phyloP scores from a whole-genome alignment of 1,284 basidiomycete genomes.

The Ustilago tritici region DNA sequence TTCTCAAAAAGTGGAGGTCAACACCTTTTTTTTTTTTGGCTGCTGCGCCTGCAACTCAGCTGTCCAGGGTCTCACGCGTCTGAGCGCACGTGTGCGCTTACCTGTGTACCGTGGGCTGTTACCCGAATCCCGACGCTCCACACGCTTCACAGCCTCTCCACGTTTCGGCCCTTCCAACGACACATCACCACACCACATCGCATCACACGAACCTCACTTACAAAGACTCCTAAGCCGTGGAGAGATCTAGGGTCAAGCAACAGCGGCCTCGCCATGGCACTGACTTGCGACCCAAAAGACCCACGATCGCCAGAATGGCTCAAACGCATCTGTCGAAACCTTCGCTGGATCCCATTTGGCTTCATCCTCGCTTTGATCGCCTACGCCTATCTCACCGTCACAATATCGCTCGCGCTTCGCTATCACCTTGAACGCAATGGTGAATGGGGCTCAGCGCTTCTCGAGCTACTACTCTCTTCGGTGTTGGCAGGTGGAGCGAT shows the following conservation, averaged over 20 bases:
- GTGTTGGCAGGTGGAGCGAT: constrained; percentile 42
- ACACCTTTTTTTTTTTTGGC: constrained; percentile 12
- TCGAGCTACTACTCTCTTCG: constrained; percentile 44
- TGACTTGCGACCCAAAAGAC: constrained; percentile 49
- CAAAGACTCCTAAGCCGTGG: neutral
- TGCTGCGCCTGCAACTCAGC: constrained; percentile 4
- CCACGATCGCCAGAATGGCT: constrained; percentile 31
- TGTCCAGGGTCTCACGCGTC: constrained; percentile 30
- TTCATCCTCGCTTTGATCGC: constrained; percentile 45
- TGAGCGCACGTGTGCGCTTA: neutral
- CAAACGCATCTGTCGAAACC: constrained; percentile 31
- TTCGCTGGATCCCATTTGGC: constrained; percentile 44
- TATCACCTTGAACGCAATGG: constrained; percentile 35
- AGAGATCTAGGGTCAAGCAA: neutral
- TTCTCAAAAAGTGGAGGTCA: constrained; percentile 24
- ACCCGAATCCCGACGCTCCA: constrained; percentile 7
- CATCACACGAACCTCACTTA: neutral
- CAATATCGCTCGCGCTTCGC: constrained; percentile 40
- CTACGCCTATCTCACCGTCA: constrained; percentile 48
- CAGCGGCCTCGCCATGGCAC: constrained; percentile 24
- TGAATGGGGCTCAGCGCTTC: constrained; percentile 26
- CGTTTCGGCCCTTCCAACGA: neutral
- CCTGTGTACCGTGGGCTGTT: constrained; percentile 15
- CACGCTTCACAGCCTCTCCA: neutral
- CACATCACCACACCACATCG: constrained; percentile 6